Percentiles rank a stretch among this genome's conserved stretches.
Conservation (phyloP, 768 basidiomycete genomes). For the Leccinellum luteum region DNA sequence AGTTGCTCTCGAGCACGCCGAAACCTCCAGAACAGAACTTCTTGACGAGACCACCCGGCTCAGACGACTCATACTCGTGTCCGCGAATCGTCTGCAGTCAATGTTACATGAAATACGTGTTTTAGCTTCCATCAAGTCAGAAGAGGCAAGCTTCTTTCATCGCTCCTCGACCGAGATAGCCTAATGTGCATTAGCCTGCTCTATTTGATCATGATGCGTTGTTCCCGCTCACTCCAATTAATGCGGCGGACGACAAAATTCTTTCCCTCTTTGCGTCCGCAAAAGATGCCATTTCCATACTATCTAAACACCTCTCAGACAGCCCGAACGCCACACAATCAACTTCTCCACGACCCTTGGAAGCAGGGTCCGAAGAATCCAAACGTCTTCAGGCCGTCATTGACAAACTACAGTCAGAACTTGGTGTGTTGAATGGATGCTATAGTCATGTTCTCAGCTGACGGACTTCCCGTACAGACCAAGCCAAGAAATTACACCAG, state of each 20-base stretch:
- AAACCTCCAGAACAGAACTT: conserved; percentile 59
- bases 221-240: conserved; percentile 53
- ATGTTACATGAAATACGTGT: conserved; percentile 47
- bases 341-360: conserved; percentile 14
- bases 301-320: conserved; percentile 26
- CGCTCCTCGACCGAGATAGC: neutral
- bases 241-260: conserved; percentile 49
- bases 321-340: conserved; percentile 9
- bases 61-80: conserved; percentile 55
- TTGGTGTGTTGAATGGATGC: conserved; percentile 42
- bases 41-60: conserved; percentile 63
- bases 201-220: conserved; percentile 46
- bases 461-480: conserved; percentile 33
- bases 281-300: conserved; percentile 34
- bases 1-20: conserved; percentile 69
- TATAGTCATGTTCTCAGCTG: conserved; percentile 2
- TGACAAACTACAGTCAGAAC: conserved; percentile 49
- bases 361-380: conserved; percentile 41
- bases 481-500: conserved; percentile 45
- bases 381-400: conserved; percentile 51
- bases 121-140: conserved; percentile 39
- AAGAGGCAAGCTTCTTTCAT: conserved; percentile 42
- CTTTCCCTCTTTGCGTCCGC: conserved; percentile 42
- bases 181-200: conserved; percentile 36
- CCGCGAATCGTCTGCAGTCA: conserved; percentile 64